phyloP scores from a whole-genome alignment of 2,329 filamentous ascomycete species.

The Paecilomyces sp. region DNA sequence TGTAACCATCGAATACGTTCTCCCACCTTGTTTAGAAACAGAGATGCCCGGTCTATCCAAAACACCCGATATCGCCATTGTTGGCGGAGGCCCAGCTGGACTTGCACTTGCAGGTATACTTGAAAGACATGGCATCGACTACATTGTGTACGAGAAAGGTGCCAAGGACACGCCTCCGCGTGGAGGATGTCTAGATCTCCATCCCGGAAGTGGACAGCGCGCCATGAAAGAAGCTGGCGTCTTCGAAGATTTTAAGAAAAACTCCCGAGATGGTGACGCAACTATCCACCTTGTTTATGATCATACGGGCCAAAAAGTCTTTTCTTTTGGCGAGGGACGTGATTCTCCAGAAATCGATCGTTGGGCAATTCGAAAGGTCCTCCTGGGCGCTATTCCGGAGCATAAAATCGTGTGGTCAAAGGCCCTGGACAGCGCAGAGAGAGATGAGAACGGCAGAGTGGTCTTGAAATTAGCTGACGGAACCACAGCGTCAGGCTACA shows the following conservation, averaged over 20 bases:
- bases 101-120: constrained; percentile 49
- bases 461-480: constrained; percentile 23
- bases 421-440: constrained; percentile 13
- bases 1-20: too few species aligned
- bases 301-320: neutral
- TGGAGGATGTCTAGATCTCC: constrained; percentile 51
- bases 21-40: too few species aligned
- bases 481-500: constrained; percentile 25
- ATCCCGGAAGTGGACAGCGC: constrained; percentile 44
- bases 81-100: constrained; percentile 45
- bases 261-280: too few species aligned
- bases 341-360: constrained; percentile 38
- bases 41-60: too few species aligned
- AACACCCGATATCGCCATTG: constrained; percentile 34
- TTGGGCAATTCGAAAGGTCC: constrained; percentile 23
- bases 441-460: neutral
- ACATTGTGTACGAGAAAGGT: constrained; percentile 44
- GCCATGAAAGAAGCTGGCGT: constrained; percentile 47
- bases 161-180: constrained; percentile 38
- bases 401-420: constrained; percentile 28
- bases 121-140: constrained; percentile 38
- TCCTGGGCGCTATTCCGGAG: constrained; percentile 26
- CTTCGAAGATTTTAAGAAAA: constrained; percentile 43
- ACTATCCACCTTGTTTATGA: too few species aligned
- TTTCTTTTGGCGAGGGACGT: constrained; percentile 12